phyloP scores from a whole-genome alignment of 768 basidiomycete genomes.

The Pisolithus orientalis region DNA sequence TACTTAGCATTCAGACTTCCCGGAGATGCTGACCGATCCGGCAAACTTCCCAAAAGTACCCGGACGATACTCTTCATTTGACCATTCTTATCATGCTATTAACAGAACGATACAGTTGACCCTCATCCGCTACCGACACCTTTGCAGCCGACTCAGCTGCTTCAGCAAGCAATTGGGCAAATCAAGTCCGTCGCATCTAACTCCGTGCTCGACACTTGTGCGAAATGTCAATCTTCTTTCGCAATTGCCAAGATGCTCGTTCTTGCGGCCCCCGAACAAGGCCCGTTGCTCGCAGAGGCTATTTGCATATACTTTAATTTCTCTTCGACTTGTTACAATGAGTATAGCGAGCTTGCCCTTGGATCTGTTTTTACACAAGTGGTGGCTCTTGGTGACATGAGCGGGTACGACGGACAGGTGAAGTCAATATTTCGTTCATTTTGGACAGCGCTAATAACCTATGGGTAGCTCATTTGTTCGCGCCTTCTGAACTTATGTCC shows the following conservation, averaged over 20 bases:
- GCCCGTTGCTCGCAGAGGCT: slow-evolving; percentile 34
- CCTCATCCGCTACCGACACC: slow-evolving; percentile 37
- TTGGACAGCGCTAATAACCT: neutral
- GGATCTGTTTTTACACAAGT: slow-evolving; percentile 44
- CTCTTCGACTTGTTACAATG: slow-evolving; percentile 27
- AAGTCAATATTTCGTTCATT: neutral
- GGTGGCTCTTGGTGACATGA: slow-evolving; percentile 38
- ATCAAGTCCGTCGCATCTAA: slow-evolving; percentile 33
- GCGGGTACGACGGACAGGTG: slow-evolving; percentile 47
- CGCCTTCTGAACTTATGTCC: slow-evolving; percentile 32
- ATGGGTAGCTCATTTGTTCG: slow-evolving; percentile 28
- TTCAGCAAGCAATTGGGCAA: slow-evolving; percentile 33
- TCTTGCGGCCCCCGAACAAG: slow-evolving; percentile 35
- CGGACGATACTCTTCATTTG: neutral
- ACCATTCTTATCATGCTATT: neutral
- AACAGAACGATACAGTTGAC: slow-evolving; percentile 38
- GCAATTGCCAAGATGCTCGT: slow-evolving; percentile 38
- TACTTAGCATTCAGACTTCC: slow-evolving; percentile 48
- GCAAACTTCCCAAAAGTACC: slow-evolving; percentile 45
- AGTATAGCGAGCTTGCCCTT: slow-evolving; percentile 30
- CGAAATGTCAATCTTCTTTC: slow-evolving; percentile 34
- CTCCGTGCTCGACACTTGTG: slow-evolving; percentile 34
- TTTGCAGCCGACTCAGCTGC: slow-evolving; percentile 29
- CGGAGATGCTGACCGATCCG: slow-evolving; percentile 54
- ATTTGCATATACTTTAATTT: slow-evolving; percentile 40